phyloP scores from a whole-genome alignment of 306 rosid species.

The Styphnolobium japonicum region DNA sequence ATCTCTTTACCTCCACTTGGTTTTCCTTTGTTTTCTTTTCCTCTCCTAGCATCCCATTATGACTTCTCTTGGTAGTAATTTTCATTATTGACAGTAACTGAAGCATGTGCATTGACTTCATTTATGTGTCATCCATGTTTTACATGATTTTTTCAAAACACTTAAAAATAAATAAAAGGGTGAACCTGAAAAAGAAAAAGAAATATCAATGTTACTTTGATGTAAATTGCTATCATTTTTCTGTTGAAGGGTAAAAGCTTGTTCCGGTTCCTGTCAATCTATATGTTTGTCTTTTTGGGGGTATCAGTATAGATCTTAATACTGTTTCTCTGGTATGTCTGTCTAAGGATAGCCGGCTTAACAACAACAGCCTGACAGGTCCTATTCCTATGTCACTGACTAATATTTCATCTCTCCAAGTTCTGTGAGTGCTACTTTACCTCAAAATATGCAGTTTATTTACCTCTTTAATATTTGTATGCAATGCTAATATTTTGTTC shows the following conservation, averaged over 20 bases:
- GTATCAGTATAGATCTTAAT: constrained; percentile 35
- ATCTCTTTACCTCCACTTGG: not conserved
- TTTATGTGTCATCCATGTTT: not conserved
- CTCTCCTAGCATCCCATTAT: not conserved
- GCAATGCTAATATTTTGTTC: not conserved
- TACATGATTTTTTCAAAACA: not conserved
- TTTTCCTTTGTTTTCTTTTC: not conserved
- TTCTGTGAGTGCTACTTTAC: constrained; percentile 68
- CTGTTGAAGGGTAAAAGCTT: not conserved
- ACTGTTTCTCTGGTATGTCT: constrained; percentile 34
- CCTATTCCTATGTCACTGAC: constrained; percentile 94
- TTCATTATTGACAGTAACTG: not conserved
- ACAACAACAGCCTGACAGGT: constrained; percentile 91
- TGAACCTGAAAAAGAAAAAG: not conserved
- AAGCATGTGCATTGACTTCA: not conserved
- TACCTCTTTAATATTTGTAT: constrained; percentile 4
- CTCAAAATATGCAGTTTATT: not conserved
- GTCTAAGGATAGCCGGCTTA: constrained; percentile 93
- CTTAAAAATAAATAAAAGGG: not conserved
- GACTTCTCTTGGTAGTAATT: not conserved
- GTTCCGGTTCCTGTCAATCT: constrained; percentile 4
- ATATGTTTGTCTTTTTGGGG: not conserved
- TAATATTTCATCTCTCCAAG: constrained; percentile 92
- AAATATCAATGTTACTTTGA: not conserved
- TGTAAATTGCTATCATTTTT: not conserved